Base-by-base conservation (phyloP, 129 eudicot genomes). In the Flaveria linearis region DNA sequence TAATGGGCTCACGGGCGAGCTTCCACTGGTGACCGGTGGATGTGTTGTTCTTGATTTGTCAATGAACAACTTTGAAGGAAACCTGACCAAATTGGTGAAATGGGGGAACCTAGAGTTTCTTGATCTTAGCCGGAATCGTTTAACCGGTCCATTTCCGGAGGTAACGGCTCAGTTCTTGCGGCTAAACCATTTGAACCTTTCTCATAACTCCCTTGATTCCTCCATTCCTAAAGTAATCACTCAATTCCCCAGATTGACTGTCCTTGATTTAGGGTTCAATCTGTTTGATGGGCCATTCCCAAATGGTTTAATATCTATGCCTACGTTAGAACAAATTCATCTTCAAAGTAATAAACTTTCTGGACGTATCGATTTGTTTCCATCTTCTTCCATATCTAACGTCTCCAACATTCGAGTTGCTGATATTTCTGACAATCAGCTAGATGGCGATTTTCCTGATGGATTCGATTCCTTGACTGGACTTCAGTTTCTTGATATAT, bases 21-120 rank as follows among this genome's bases (percentile, higher is more conserved):
- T 95, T 77, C 99, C 99, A 22, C 71, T 89, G 72, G 81, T 95
- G 79, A 91, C 97, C 0, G 97, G 99, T 52, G 87, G 85, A 70
- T 89, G 92, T 75, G 83, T 83, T n/a, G 90, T 89, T 2, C 81
- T 95, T 63, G 99, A 95, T 80, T 83, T 95, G 28, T 95, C 99
- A 45, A 87, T 80, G 18, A 95, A 95, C 84, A 86, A 76, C 1
- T 88, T 95, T 16, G 84, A 73, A 74, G 99, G 99, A 78, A 95
- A 89, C 74, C 68, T 95, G 80, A 83, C 94, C 16, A 86, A 82
- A 80, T 46, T 87, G 82, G 81, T 82, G 30, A 95, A 95, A 84
- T 95, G 99, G 99, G 97, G 88, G 22, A 89, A 91, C 80, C 76
- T 95, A n/a, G 97, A 91, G 82, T 69, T 77, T 69, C 96, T 91